These are phyloP conservation scores for Antrodiella citrinella DNA, from an alignment of 768 basidiomycete genomes.

Conservation along the genomic window DNA sequence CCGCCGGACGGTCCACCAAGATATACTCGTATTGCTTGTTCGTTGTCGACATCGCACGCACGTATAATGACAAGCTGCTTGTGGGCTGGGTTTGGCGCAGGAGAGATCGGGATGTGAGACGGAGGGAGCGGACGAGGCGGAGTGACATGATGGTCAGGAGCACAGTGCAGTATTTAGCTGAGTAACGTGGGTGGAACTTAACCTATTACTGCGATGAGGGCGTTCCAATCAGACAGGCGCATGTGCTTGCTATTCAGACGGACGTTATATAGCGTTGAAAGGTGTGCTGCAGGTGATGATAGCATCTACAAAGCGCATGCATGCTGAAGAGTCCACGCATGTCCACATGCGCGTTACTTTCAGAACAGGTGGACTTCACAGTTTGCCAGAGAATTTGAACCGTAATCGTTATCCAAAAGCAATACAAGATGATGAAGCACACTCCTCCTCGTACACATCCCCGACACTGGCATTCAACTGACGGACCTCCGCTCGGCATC, in stretches of 20 bases:
- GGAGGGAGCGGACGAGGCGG: background rate
- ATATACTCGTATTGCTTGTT: slow-evolving; percentile 50
- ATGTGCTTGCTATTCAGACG: slow-evolving; percentile 8
- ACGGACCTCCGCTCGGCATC: slow-evolving; percentile 6
- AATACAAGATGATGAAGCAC: no score
- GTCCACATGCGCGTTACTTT: no score
- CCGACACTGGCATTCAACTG: no score
- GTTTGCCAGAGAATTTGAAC: no score
- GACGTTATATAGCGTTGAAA: no score
- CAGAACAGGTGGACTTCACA: no score
- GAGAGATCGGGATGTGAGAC: background rate
- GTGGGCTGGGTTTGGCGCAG: background rate
- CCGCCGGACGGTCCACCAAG: slow-evolving; percentile 58
- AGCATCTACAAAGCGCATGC: no score
- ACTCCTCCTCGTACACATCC: no score
- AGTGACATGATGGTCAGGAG: background rate
- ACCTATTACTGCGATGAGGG: background rate
- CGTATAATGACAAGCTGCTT: slow-evolving; percentile 3
- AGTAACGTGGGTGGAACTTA: background rate
- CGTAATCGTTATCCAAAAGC: no score
- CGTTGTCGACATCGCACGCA: slow-evolving; percentile 38
- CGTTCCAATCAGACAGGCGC: background rate
- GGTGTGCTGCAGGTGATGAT: no score
- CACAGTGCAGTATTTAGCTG: background rate
- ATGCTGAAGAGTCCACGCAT: no score